Evolutionary conservation across 192 early-diverging fungal species (phyloP).

Genomic region (Gryganskiella cystojenkinii): DNA sequence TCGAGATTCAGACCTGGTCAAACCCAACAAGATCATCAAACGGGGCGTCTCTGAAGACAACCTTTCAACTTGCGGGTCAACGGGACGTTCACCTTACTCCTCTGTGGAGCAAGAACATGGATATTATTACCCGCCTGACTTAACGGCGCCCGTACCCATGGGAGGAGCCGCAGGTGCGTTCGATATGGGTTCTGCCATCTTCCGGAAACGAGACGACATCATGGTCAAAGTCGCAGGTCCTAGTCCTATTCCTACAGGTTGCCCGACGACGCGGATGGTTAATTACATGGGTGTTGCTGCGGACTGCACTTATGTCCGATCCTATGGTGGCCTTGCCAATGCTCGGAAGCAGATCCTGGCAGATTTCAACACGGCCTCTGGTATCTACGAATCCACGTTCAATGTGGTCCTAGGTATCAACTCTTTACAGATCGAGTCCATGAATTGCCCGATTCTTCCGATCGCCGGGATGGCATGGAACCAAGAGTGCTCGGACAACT

Average conservation of each 20-base stretch:
- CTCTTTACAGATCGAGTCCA: constrained; percentile 73
- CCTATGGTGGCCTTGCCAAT: constrained; percentile 62
- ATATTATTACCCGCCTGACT: constrained; percentile 25
- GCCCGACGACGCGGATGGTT: constrained; percentile 27
- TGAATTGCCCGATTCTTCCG: constrained; percentile 61
- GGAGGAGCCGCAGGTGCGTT: neutral
- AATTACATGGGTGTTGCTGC: constrained; percentile 44
- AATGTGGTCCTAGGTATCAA: constrained; percentile 85
- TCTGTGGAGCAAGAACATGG: neutral
- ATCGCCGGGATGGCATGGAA: constrained; percentile 72
- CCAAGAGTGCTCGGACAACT: constrained; percentile 72
- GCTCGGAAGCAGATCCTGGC: constrained; percentile 75
- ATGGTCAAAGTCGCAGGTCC: constrained; percentile 17
- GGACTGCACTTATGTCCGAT: constrained; percentile 47
- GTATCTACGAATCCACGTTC: constrained; percentile 84
- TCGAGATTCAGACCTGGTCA: too few species aligned
- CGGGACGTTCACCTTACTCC: too few species aligned
- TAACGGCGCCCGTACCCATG: neutral
- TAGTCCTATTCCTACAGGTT: constrained; percentile 19
- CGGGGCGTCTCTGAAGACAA: neutral
- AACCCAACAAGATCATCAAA: neutral
- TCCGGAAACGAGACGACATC: constrained; percentile 15
- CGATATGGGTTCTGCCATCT: neutral
- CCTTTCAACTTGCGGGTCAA: too few species aligned
- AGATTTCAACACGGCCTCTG: constrained; percentile 83